These are phyloP conservation scores for Serendipita sp. DNA, from an alignment of 768 basidiomycete species.

Conservation along the genomic window DNA sequence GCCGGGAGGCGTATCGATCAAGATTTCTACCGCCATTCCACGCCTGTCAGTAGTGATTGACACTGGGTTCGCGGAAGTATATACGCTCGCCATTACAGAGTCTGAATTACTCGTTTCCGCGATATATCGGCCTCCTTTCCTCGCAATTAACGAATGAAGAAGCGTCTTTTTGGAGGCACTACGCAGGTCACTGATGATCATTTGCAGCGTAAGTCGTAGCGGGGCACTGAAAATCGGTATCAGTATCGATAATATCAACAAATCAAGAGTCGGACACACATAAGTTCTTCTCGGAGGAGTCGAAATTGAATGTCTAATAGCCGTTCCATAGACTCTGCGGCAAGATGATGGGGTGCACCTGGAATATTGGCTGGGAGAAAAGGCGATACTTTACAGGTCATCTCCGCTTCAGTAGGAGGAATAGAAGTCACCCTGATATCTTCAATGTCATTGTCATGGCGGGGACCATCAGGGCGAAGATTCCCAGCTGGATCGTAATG, in stretches of 20 bases:
- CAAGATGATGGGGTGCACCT: constrained; percentile 47
- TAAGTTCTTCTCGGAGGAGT: constrained; percentile 56
- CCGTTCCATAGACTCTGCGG: constrained; percentile 42
- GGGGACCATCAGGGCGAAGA: constrained; percentile 31
- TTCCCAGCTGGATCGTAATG: constrained; percentile 42
- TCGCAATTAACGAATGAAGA: constrained; percentile 9
- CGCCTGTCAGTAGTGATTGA: constrained; percentile 19
- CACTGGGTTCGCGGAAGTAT: constrained; percentile 12
- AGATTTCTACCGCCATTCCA: constrained; percentile 34
- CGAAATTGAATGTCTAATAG: constrained; percentile 63
- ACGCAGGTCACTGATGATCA: constrained; percentile 32
- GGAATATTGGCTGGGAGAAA: constrained; percentile 48
- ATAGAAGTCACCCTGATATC: constrained; percentile 46
- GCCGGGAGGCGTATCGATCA: constrained; percentile 40
- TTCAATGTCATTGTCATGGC: constrained; percentile 53
- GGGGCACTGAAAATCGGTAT: constrained; percentile 28
- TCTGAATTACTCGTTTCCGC: constrained; percentile 2
- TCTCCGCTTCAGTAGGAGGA: constrained; percentile 53
- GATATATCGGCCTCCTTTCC: constrained; percentile 16
- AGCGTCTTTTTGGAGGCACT: constrained; percentile 2
- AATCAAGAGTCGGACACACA: constrained; percentile 24
- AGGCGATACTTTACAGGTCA: constrained; percentile 32
- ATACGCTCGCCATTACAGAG: constrained; percentile 15
- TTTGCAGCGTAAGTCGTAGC: constrained; percentile 34
- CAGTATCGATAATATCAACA: neutral